These are phyloP conservation scores for Suillus discolor DNA, from an alignment of 768 basidiomycete species.

Conservation along the genomic window DNA sequence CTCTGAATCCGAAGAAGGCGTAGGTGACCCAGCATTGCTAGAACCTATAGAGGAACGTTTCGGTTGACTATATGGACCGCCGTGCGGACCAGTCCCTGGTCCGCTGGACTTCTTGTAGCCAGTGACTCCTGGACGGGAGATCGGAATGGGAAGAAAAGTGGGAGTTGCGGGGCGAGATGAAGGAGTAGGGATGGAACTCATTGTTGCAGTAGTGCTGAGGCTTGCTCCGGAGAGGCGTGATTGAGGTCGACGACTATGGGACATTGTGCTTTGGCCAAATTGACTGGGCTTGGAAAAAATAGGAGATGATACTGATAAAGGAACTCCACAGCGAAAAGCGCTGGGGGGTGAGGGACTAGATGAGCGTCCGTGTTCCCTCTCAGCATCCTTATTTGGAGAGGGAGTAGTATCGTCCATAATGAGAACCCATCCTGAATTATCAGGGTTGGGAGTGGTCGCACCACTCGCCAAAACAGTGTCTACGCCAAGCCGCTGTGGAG, in stretches of 20 bases:
- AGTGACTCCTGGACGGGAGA: slow-evolving; percentile 45
- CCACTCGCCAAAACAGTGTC: slow-evolving; percentile 45
- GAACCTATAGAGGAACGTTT: slow-evolving; percentile 70
- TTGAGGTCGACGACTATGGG: slow-evolving; percentile 62
- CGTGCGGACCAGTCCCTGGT: slow-evolving; percentile 42
- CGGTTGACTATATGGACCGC: slow-evolving; percentile 42
- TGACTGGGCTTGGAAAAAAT: slow-evolving; percentile 45
- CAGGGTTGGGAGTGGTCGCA: slow-evolving; percentile 47
- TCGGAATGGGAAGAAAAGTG: slow-evolving; percentile 74
- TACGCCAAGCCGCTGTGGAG: slow-evolving; percentile 44
- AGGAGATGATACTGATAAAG: slow-evolving; percentile 49
- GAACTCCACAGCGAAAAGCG: slow-evolving; percentile 49
- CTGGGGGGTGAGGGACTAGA: slow-evolving; percentile 66
- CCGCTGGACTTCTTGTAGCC: slow-evolving; percentile 65
- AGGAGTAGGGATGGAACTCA: slow-evolving; percentile 66
- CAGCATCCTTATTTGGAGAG: slow-evolving; percentile 60
- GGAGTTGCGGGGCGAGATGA: slow-evolving; percentile 75
- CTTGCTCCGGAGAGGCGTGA: slow-evolving; percentile 73
- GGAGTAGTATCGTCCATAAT: slow-evolving; percentile 89
- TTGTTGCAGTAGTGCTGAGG: slow-evolving; percentile 53
- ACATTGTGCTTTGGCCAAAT: slow-evolving; percentile 44
- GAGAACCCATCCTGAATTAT: slow-evolving; percentile 82
- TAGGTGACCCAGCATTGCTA: slow-evolving; percentile 34
- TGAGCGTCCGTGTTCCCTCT: slow-evolving; percentile 57
- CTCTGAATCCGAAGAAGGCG: slow-evolving; percentile 30